phyloP scores from a whole-genome alignment of 2,329 filamentous ascomycete genomes.

The Aciculosporium take region DNA sequence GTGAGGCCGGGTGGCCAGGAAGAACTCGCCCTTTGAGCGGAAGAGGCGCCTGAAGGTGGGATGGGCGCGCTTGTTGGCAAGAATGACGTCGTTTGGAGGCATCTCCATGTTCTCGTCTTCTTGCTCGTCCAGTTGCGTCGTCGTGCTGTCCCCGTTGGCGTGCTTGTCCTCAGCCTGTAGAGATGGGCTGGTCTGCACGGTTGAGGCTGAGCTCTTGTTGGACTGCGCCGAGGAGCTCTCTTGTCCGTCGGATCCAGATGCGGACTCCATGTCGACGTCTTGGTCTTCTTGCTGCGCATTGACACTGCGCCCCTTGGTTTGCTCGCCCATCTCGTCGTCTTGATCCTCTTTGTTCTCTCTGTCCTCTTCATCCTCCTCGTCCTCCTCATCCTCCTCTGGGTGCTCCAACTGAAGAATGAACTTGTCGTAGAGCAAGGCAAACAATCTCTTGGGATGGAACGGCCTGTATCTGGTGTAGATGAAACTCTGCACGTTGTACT shows the following conservation, averaged over 20 bases:
- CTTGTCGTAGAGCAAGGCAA: conserved; percentile 30
- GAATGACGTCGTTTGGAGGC: conserved; percentile 28
- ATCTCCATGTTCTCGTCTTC: conserved; percentile 11
- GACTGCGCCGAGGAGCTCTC: conserved; percentile 9
- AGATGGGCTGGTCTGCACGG: conserved; percentile 12
- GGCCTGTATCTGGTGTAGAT: conserved; percentile 49
- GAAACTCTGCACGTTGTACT: conserved; percentile 59
- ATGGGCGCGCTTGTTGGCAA: conserved; percentile 41
- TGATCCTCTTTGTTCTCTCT: conserved; percentile 13
- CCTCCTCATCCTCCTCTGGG: conserved; percentile 20
- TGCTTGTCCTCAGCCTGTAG: background rate
- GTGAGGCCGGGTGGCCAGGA: conserved; percentile 42
- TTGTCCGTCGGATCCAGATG: conserved; percentile 2
- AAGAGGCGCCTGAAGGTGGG: conserved; percentile 40
- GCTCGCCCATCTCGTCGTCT: too few species aligned
- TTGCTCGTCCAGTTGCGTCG: background rate
- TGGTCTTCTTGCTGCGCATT: background rate
- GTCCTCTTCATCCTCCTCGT: conserved; percentile 19
- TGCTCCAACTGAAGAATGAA: conserved; percentile 36
- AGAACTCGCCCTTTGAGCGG: conserved; percentile 49
- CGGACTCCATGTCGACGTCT: conserved; percentile 12
- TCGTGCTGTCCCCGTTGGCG: background rate
- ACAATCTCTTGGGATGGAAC: conserved; percentile 34
- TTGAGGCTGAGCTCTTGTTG: conserved; percentile 12
- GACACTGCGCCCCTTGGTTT: conserved; percentile 5